Conservation (phyloP, 257 asterid species). For the Parsonsia alboflavescens region DNA sequence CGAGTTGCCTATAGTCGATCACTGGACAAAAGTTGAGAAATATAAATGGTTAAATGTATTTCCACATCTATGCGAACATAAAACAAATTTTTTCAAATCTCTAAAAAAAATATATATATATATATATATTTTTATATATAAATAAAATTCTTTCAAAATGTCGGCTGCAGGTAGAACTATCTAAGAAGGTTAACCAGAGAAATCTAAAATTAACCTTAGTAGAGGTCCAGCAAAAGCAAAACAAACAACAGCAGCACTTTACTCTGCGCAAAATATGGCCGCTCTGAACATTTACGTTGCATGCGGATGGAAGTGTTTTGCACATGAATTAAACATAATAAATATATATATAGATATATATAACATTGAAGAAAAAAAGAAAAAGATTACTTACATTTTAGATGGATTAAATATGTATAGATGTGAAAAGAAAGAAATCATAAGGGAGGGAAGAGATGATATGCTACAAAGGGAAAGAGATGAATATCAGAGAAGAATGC, state of each 20-base stretch:
- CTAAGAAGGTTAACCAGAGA: slow-evolving; percentile 12
- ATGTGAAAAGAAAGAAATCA: neutral
- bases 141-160: no score
- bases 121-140: no score
- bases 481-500: neutral
- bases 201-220: slow-evolving; percentile 13
- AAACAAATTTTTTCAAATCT: no score
- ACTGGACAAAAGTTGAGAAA: no score
- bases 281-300: slow-evolving; percentile 23
- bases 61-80: no score
- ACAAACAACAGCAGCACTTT: neutral
- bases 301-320: slow-evolving; percentile 30
- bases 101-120: no score
- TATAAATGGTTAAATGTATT: no score
- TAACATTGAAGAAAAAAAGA: neutral
- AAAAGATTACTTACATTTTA: neutral
- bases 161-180: slow-evolving; percentile 13
- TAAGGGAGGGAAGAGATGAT: neutral
- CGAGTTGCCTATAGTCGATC: no score
- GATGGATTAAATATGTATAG: neutral
- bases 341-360: neutral
- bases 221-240: slow-evolving; percentile 15
- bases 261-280: slow-evolving; percentile 31
- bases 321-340: slow-evolving; percentile 4
- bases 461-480: neutral